These are phyloP conservation scores for Nelumbo lutea DNA, from an alignment of 164 flowering plant species.

Conservation along the genomic window DNA sequence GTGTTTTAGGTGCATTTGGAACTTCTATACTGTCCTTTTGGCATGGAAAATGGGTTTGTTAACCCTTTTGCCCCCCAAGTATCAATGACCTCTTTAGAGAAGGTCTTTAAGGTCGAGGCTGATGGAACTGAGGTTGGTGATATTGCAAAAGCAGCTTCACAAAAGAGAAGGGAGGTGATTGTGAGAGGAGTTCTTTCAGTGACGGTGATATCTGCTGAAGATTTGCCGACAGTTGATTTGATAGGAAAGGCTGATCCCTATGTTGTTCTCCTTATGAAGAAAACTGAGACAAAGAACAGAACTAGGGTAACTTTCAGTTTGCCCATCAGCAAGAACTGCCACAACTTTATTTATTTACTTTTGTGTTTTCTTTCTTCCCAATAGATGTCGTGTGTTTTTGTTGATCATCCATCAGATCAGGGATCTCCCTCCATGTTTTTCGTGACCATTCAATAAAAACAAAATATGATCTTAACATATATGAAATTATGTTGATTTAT, in stretches of 20 bases:
- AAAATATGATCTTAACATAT: no score
- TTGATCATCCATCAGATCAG: no score
- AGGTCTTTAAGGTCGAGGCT: conserved; percentile 58
- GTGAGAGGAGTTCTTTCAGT: conserved; percentile 90
- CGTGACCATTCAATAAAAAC: neutral
- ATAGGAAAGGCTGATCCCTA: conserved; percentile 95
- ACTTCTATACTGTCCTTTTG: conserved; percentile 73
- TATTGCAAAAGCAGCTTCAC: conserved; percentile 27
- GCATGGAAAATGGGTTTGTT: conserved; percentile 55
- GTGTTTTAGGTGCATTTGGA: conserved; percentile 81
- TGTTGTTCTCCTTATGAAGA: conserved; percentile 73
- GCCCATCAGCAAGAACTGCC: neutral
- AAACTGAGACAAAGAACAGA: conserved; percentile 61
- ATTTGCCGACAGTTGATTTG: conserved; percentile 70
- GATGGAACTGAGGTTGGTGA: conserved; percentile 45
- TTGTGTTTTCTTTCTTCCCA: neutral
- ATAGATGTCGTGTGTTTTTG: neutral
- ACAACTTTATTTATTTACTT: neutral
- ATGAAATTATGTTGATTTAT: conserved; percentile 1
- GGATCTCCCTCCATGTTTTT: no score
- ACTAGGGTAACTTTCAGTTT: conserved; percentile 61
- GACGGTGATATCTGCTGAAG: conserved; percentile 87
- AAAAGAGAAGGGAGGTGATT: conserved; percentile 65
- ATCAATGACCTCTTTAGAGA: conserved; percentile 87
- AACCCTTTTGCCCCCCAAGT: conserved; percentile 60